Conservation (phyloP, 768 basidiomycete genomes). For the Amanita pseudoporphyria region DNA sequence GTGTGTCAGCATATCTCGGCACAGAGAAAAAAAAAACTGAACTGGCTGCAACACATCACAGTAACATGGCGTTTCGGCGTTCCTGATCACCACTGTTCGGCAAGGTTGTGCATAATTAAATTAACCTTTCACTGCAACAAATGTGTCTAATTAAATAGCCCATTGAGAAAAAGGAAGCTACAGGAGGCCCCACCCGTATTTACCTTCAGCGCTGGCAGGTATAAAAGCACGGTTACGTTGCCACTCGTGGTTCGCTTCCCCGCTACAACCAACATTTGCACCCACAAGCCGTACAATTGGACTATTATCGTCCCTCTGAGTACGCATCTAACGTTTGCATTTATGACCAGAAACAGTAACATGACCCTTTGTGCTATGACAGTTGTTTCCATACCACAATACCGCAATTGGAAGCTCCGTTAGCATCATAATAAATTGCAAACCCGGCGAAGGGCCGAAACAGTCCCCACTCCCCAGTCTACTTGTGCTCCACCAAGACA, state of each 20-base stretch:
- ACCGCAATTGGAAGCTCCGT: slow-evolving; percentile 6
- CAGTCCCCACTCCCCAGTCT: background rate
- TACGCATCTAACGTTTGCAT: slow-evolving; percentile 3
- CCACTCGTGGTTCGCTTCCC: slow-evolving; percentile 6
- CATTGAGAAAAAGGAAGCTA: slow-evolving; percentile 16
- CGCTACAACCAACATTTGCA: background rate
- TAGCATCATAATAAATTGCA: background rate
- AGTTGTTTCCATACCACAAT: background rate
- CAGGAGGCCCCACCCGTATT: slow-evolving; percentile 14
- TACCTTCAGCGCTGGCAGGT: slow-evolving; percentile 14
- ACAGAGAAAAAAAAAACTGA: background rate
- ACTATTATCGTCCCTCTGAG: background rate
- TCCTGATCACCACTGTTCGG: slow-evolving; percentile 27
- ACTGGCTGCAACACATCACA: background rate
- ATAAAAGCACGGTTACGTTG: slow-evolving; percentile 14
- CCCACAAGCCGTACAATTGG: background rate
- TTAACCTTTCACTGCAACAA: slow-evolving; percentile 19
- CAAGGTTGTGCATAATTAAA: slow-evolving; percentile 13
- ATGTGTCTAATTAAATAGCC: slow-evolving; percentile 21
- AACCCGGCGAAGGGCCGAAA: background rate
- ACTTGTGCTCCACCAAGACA: too few relatives aligned
- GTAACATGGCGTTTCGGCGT: slow-evolving; percentile 15
- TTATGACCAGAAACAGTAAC: background rate
- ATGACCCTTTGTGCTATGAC: slow-evolving; percentile 2
- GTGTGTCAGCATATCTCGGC: background rate